A percentile compares a stretch with the other conserved stretches of the same genome.
These are phyloP conservation scores for Podaxis sp. DNA, from an alignment of 768 basidiomycete genomes.

Conservation along the genomic window DNA sequence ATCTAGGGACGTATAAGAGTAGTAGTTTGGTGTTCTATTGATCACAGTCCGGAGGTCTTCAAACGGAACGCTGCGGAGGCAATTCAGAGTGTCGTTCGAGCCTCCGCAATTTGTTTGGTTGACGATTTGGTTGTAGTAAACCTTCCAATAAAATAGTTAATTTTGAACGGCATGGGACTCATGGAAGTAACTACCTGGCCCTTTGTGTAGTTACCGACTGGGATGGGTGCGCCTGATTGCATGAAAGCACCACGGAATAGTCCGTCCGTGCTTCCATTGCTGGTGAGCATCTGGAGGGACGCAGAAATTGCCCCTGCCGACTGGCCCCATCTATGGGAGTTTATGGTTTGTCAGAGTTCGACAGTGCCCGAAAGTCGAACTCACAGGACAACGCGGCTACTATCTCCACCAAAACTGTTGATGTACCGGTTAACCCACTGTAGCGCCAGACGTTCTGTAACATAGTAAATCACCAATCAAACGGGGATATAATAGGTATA, in stretches of 20 bases:
- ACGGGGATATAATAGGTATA: not conserved
- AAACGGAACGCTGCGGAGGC: conserved; percentile 39
- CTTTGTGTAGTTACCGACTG: conserved; percentile 26
- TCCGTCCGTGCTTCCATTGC: conserved; percentile 33
- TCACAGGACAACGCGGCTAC: conserved; percentile 42
- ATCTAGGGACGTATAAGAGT: conserved; percentile 34
- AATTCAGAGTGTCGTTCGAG: conserved; percentile 35
- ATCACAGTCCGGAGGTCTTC: conserved; percentile 26
- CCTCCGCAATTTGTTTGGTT: conserved; percentile 32
- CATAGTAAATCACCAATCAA: not conserved
- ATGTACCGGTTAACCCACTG: conserved; percentile 60
- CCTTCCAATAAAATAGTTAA: conserved; percentile 3
- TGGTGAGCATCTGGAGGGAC: conserved; percentile 39
- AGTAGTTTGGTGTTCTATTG: conserved; percentile 25
- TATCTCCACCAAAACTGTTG: conserved; percentile 54
- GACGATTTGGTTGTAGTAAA: conserved; percentile 41
- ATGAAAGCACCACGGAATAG: conserved; percentile 46
- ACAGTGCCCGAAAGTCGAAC: not conserved
- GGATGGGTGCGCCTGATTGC: conserved; percentile 39
- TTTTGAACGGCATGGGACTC: not conserved
- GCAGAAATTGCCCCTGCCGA: conserved; percentile 53
- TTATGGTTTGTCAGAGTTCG: not conserved
- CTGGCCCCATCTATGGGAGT: conserved; percentile 41
- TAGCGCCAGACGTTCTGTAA: conserved; percentile 39
- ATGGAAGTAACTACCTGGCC: conserved; percentile 24